These are phyloP conservation scores for Talaromyces adpressus DNA, from an alignment of 495 filamentous ascomycete genomes.

Conservation along the genomic window DNA sequence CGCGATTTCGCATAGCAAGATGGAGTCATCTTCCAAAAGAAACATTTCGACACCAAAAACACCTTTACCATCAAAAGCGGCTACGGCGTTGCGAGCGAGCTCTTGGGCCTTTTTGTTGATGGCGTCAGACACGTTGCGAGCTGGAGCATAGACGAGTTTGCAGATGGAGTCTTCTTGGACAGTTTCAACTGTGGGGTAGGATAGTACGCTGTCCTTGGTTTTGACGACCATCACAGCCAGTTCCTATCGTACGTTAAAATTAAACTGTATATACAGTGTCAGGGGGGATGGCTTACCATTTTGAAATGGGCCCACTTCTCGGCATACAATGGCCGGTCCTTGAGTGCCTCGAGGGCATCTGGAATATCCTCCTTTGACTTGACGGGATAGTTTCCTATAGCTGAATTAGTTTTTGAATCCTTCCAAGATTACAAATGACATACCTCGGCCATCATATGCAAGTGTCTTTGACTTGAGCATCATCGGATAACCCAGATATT, in stretches of 20 bases:
- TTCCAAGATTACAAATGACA: not conserved
- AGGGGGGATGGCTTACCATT: constrained; percentile 45
- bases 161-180: constrained; percentile 93
- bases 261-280: too few species aligned
- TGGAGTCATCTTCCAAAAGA: constrained; percentile 63
- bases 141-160: constrained; percentile 85
- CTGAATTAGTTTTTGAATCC: constrained; percentile 2
- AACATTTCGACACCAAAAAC: constrained; percentile 98
- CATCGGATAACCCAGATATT: constrained; percentile 71
- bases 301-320: constrained; percentile 86
- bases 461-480: constrained; percentile 94
- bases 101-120: constrained; percentile 62
- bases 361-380: constrained; percentile 59
- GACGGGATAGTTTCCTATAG: constrained; percentile 69
- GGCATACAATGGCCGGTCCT: constrained; percentile 70
- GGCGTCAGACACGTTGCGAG: constrained; percentile 57
- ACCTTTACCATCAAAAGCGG: constrained; percentile 76
- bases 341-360: constrained; percentile 60
- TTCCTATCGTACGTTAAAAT: constrained; percentile 41
- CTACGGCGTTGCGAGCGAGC: constrained; percentile 72
- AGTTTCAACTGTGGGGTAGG: constrained; percentile 90
- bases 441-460: constrained; percentile 84
- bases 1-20: constrained; percentile 91
- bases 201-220: constrained; percentile 68
- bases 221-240: constrained; percentile 92